Conservation (phyloP, 176 grass and related monocot genomes). For the Triticum urartu region DNA sequence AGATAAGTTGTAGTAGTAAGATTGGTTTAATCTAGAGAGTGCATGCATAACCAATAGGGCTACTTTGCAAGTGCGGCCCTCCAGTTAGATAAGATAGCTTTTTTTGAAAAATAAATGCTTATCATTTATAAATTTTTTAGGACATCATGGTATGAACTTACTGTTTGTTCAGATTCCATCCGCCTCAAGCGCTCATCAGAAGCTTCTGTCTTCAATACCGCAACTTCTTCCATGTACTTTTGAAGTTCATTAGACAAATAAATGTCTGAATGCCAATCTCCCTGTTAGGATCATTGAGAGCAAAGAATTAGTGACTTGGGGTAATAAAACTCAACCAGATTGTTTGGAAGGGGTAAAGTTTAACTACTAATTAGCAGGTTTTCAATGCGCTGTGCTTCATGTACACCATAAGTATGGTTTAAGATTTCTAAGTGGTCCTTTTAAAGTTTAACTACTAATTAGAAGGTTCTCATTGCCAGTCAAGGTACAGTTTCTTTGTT, state of each 20-base stretch:
- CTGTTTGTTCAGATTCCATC: conserved; percentile 34
- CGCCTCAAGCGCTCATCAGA: conserved; percentile 30
- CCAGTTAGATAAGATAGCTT: not conserved
- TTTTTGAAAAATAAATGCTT: not conserved
- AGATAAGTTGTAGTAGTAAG: too few relatives aligned
- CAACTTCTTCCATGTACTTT: conserved; percentile 27
- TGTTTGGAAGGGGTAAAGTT: not conserved
- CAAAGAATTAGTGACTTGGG: not conserved
- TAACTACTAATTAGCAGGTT: not conserved
- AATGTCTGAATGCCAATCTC: conserved; percentile 10
- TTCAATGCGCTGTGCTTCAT: not conserved
- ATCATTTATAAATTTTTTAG: not conserved
- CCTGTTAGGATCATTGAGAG: conserved; percentile 8
- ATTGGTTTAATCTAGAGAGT: too few relatives aligned
- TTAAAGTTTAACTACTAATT: too few relatives aligned
- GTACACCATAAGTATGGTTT: not conserved
- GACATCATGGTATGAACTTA: not conserved
- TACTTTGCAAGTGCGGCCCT: not conserved
- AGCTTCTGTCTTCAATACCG: conserved; percentile 27
- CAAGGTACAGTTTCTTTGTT: not conserved
- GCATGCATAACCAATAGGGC: too few relatives aligned
- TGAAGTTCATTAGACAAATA: not conserved
- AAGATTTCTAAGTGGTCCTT: not conserved
- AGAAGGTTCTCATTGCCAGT: not conserved
- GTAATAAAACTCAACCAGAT: not conserved